Evolutionary conservation across 768 basidiomycete genomes (phyloP), one percentile per base, ranked within the genome.

Genomic region (Agaricus subrufescens): DNA sequence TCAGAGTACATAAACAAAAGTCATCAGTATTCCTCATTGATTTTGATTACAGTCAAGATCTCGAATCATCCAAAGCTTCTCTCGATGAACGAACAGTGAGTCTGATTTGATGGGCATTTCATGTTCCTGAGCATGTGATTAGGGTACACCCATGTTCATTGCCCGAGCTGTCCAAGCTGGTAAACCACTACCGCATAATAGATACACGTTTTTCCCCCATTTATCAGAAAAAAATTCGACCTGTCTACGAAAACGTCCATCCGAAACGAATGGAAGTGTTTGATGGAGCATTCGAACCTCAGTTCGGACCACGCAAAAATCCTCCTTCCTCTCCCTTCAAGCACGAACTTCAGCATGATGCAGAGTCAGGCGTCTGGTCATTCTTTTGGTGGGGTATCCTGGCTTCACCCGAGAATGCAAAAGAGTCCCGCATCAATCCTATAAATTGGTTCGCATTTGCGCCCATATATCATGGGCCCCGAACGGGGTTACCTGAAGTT

Each of bases 131-230:
- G 11, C 15, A 4, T 34, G 31, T 23, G 14, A 12, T 4, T 10
- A 59, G 58, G 54, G 58, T 14, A 59, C 58, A 10, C 30, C 50
- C 1, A 31, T 52, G 34, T 59, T 56, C 25, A 59, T 59, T 37
- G 58, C 58, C 11, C 43, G 45, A 8, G 54, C 54, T 52, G 45
- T 59, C 43, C 51, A 43, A 1, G 34, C 14, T 26, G 50, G 54
- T 23, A 14, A 19, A 15, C 54, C 58, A 31, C 23, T 38, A 15
- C 42, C 37, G 9, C 34, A 12, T 3, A 2, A 23, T 9, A 8
- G 6, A 3, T 1, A 2, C 14, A 9, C 9, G 25, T 54, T 34
- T 29, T 4, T n/a, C 4, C 4, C n/a, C 4, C 12, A 34, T 7
- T 10, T 58, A 2, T n/a, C 26, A 6, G 29, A 29, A 12, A 14